phyloP scores from a whole-genome alignment of 1,139 yeast species.

The Diutina siamensis region DNA sequence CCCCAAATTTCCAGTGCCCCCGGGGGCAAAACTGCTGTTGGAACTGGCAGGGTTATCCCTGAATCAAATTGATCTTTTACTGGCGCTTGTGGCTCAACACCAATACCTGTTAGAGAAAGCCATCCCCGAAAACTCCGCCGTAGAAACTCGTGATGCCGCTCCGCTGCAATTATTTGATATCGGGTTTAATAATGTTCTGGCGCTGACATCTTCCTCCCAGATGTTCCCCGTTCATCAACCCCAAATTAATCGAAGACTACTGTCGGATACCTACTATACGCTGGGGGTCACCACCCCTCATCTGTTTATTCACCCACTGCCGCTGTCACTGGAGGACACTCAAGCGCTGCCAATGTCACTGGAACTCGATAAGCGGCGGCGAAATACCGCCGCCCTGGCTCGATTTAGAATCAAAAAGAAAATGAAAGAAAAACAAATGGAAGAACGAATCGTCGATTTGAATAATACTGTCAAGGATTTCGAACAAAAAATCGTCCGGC shows the following conservation, averaged over 20 bases:
- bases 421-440: conserved; percentile 77
- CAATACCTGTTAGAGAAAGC: conserved; percentile 18
- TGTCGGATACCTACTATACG: background rate
- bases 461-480: conserved; percentile 48
- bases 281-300: background rate
- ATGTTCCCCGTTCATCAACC: background rate
- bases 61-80: conserved; percentile 59
- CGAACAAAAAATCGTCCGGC: conserved; percentile 38
- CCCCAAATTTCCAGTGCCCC: conserved; percentile 60
- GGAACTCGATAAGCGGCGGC: conserved; percentile 44
- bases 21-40: conserved; percentile 54
- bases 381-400: conserved; percentile 77
- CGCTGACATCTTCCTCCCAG: background rate
- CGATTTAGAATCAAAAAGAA: conserved; percentile 74
- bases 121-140: background rate
- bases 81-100: conserved; percentile 64
- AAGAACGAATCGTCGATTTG: conserved; percentile 49
- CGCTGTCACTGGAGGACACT: conserved; percentile 3
- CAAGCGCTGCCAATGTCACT: conserved; percentile 1
- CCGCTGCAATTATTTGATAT: background rate
- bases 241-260: background rate
- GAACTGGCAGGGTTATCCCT: conserved; percentile 54
- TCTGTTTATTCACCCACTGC: background rate
- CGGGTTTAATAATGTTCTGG: background rate
- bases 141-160: background rate